phyloP scores from a whole-genome alignment of 176 grass and related monocot genomes.

The Triticum turgidum region DNA sequence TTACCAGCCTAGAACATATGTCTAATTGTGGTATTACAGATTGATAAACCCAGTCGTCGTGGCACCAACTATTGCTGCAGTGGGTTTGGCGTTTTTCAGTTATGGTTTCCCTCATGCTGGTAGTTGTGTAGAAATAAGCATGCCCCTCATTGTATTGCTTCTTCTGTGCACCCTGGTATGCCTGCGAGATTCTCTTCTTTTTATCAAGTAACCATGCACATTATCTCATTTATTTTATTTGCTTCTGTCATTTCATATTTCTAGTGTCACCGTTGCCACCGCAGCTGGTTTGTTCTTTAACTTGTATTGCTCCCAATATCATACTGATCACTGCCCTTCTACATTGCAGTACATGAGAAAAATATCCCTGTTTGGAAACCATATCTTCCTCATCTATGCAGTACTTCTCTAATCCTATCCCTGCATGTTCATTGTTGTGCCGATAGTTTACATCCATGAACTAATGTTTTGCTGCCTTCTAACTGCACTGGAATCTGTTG shows the following conservation, averaged over 20 bases:
- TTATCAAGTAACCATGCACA: neutral
- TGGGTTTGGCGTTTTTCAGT: slow-evolving; percentile 93
- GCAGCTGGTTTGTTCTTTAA: neutral
- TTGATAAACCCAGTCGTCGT: slow-evolving; percentile 98
- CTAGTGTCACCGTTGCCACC: neutral
- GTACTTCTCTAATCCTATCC: slow-evolving; percentile 47
- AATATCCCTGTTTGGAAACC: slow-evolving; percentile 87
- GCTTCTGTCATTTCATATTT: slow-evolving; percentile 12
- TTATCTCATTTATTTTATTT: slow-evolving; percentile 25
- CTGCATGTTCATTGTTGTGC: neutral
- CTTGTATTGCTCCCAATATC: neutral
- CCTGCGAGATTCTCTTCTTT: slow-evolving; percentile 1
- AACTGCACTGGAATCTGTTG: slow-evolving; percentile 25
- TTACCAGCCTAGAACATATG: neutral
- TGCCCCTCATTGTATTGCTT: slow-evolving; percentile 88
- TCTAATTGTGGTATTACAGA: slow-evolving; percentile 41
- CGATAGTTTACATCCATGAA: slow-evolving; percentile 5
- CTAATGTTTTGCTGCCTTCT: slow-evolving; percentile 18
- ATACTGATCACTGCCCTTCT: slow-evolving; percentile 30
- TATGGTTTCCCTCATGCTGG: slow-evolving; percentile 99
- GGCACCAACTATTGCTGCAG: slow-evolving; percentile 83
- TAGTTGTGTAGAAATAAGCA: slow-evolving; percentile 86
- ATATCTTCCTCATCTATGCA: slow-evolving; percentile 89
- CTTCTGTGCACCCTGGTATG: slow-evolving; percentile 93
- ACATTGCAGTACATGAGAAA: slow-evolving; percentile 84